Evolutionary conservation across 2,329 filamentous ascomycete genomes (phyloP), one percentile per base, ranked within the genome.

Genomic region (Talaromyces marneffei): DNA sequence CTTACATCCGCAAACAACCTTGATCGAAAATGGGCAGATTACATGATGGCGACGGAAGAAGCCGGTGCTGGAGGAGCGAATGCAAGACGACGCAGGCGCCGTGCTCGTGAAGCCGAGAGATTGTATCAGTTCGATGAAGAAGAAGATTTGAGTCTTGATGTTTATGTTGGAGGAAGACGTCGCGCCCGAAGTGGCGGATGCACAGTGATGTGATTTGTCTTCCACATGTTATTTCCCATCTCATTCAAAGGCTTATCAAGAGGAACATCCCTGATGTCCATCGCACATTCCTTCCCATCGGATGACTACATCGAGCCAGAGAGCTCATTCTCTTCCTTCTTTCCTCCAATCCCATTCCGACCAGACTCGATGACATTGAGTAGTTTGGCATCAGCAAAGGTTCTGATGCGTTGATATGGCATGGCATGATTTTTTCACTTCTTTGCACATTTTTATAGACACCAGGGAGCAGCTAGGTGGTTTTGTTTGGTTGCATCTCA

Each of bases 1-100:
- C 83, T 91, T 62, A 79, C 82, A 0, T 83, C 89, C 1, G 94
- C 94, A 0, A 82, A 82, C 39, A 81, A 90, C n/a, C 80, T 97
- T 20, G 92, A 96, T 79, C 83, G 87, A 65, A 95, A 93, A 73
- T 97, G 93, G 93, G 88, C 89, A 0, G 89, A 95, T 59, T 96
- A 91, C 74, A 97, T 97, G 92, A 90, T 95, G 77, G 87, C 90
- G 16, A 90, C 85, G 56, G 91, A 96, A 74, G 93, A 97, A 72
- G 90, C 89, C 0, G 89, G 88, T 2, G 83, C 84, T 2, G 68
- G 70, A 10, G 77, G 75, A 39, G 80, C 78, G 2, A 91, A 89
- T 5, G 79, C 83, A 2, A 82, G 92, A 59, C 81, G 92, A 58
- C 80, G 92, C 62, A 81, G 92, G 65, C 83, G 92, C 55, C 82